phyloP scores from a whole-genome alignment of 257 asterid genomes.

The Solanum ossicruentum region DNA sequence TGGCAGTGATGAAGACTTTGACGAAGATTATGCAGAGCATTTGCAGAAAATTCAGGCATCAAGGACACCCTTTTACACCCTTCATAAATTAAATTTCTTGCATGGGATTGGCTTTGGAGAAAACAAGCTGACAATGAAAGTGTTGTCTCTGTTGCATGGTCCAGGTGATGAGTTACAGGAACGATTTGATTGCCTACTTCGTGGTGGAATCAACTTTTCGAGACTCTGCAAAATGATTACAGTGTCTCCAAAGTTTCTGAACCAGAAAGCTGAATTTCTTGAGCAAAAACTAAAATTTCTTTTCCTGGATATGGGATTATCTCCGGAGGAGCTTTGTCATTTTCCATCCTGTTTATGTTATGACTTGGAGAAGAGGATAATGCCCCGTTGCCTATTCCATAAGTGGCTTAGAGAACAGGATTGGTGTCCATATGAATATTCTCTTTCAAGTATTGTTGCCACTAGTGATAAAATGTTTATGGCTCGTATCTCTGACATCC shows the following conservation, averaged over 20 bases:
- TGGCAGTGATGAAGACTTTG: constrained; percentile 18
- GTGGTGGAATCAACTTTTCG: constrained; percentile 34
- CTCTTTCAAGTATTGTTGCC: constrained; percentile 43
- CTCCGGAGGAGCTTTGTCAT: constrained; percentile 31
- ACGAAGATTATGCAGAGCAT: constrained; percentile 19
- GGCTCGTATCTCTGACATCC: constrained; percentile 32
- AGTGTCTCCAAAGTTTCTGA: constrained; percentile 26
- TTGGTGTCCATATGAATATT: constrained; percentile 21
- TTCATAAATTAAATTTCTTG: constrained; percentile 32
- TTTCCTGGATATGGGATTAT: constrained; percentile 32
- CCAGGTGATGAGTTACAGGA: constrained; percentile 24
- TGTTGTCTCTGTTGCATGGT: constrained; percentile 22
- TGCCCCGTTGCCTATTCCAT: constrained; percentile 44
- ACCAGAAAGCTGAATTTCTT: constrained; percentile 29
- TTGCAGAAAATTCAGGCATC: constrained; percentile 18
- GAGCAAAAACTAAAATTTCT: constrained; percentile 36
- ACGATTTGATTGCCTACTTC: constrained; percentile 44
- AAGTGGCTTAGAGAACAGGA: constrained; percentile 45
- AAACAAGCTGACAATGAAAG: constrained; percentile 34
- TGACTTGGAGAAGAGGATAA: constrained; percentile 50
- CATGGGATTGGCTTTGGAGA: constrained; percentile 58
- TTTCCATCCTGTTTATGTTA: constrained; percentile 55
- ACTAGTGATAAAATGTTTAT: constrained; percentile 40
- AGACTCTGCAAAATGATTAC: constrained; percentile 35
- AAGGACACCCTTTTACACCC: constrained; percentile 13